Base-by-base conservation (phyloP, 257 asterid genomes). In the Jasminum sambac region DNA sequence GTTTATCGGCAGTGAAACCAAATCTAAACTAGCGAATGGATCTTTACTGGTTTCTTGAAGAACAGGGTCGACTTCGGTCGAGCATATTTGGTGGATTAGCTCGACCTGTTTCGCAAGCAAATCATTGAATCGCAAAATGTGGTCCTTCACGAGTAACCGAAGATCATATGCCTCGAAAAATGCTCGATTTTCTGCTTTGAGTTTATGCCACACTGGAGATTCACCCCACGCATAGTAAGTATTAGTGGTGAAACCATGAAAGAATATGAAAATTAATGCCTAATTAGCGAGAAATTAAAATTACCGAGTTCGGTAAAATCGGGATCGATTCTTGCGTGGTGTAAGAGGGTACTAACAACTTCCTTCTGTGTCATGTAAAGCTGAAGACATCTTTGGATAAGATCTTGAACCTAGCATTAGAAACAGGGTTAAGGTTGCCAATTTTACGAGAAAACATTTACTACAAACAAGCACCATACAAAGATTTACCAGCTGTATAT, bases 101-200 rank as follows among this genome's bases (percentile, higher is more conserved):
- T 84, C 83, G 36, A 78, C 84, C 72, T 88, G 96, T 73, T 82
- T 84, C 69, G 87, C 84, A 57, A 90, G 87, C 84, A 90, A 73
- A 57, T 80, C 78, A 71, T 90, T 90, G 77, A 81, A 88, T 80
- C 75, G 78, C 48, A 66, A 13, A 67, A 90, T 90, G 74, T 88
- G 97, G 66, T 87, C 86, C 89, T 88, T 90, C 81, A 90, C 80
- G 14, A 81, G 39, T 81, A 90, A 68, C 64, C 90, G 65, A 74
- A 77, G 39, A 79, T 73, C 73, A 65, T 85, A 85, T 57, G 80
- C 87, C 78, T 75, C 73, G 72, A 85, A 85, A 76, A 83, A 82
- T 25, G 72, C 88, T 76, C 48, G 81, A 63, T 83, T 85, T 81
- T 85, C 84, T 75, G 82, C 88, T 78, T 81, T 82, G 71, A 85